These are phyloP conservation scores for Paxillus involutus DNA, from an alignment of 768 basidiomycete genomes.

Conservation along the genomic window DNA sequence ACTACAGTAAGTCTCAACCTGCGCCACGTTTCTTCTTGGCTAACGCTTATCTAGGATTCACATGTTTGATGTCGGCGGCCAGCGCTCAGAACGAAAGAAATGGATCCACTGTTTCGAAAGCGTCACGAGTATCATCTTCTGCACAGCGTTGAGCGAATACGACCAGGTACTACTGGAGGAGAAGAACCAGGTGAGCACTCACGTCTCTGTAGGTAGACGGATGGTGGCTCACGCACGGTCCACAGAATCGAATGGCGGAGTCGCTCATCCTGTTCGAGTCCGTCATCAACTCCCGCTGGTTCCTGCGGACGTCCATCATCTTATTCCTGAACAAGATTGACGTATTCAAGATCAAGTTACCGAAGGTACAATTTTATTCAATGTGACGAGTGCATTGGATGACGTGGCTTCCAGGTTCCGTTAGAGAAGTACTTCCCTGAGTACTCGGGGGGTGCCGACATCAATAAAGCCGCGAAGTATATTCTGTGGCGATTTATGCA, in stretches of 20 bases:
- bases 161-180: slow-evolving; percentile 73
- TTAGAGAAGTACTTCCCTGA: slow-evolving; percentile 83
- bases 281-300: slow-evolving; percentile 81
- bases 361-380: slow-evolving; percentile 36
- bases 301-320: slow-evolving; percentile 64
- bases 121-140: slow-evolving; percentile 80
- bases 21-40: neutral
- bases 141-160: slow-evolving; percentile 73
- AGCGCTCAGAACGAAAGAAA: slow-evolving; percentile 78
- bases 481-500: slow-evolving; percentile 96
- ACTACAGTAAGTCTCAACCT: slow-evolving; percentile 44
- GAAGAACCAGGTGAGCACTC: slow-evolving; percentile 28
- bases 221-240: neutral
- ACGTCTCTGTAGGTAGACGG: neutral
- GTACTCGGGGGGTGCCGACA: slow-evolving; percentile 85
- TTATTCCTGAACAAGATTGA: slow-evolving; percentile 74
- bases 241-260: slow-evolving; percentile 73
- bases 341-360: slow-evolving; percentile 73
- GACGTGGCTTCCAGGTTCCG: slow-evolving; percentile 47
- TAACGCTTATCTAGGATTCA: slow-evolving; percentile 39
- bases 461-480: slow-evolving; percentile 93
- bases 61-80: slow-evolving; percentile 82
- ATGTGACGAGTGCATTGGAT: neutral
- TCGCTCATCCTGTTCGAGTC: slow-evolving; percentile 74
- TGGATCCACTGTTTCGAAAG: slow-evolving; percentile 82